Evolutionary conservation across 345 rosid species (phyloP).

Genomic region (Geranium rotundifolium): DNA sequence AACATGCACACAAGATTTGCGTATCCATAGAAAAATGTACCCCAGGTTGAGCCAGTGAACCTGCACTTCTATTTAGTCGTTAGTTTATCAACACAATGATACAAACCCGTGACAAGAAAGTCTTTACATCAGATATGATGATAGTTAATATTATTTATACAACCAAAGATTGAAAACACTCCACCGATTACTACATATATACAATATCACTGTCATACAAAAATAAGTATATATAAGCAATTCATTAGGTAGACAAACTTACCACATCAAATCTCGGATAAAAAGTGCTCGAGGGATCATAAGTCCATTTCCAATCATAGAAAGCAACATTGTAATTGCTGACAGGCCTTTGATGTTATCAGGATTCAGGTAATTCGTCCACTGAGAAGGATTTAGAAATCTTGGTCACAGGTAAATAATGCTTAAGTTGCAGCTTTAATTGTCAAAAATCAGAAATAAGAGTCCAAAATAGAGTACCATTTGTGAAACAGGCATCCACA

Average conservation of each 20-base stretch:
- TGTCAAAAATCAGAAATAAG: slow-evolving; percentile 3
- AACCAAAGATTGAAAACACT: background rate
- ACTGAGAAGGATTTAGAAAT: slow-evolving; percentile 32
- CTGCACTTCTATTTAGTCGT: slow-evolving; percentile 21
- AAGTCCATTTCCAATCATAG: slow-evolving; percentile 86
- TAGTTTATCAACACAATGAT: no score
- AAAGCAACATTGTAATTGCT: slow-evolving; percentile 72
- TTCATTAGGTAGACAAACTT: slow-evolving; percentile 13
- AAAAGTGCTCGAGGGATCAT: slow-evolving; percentile 88
- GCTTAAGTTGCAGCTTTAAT: background rate
- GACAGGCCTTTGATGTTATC: slow-evolving; percentile 83
- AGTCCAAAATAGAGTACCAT: slow-evolving; percentile 34
- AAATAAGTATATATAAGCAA: background rate
- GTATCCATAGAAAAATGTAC: slow-evolving; percentile 74
- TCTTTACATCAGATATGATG: background rate
- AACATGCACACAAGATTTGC: slow-evolving; percentile 75
- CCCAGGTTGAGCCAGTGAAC: slow-evolving; percentile 84
- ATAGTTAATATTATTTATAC: background rate
- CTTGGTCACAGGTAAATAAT: slow-evolving; percentile 12
- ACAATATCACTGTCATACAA: background rate
- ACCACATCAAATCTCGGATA: slow-evolving; percentile 93
- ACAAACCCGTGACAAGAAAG: background rate
- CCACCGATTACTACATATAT: background rate
- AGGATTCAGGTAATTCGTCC: slow-evolving; percentile 83
- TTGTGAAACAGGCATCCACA: slow-evolving; percentile 96